Base-by-base conservation (phyloP, 2,329 filamentous ascomycete species). In the Rhinocladiella mackenziei region DNA sequence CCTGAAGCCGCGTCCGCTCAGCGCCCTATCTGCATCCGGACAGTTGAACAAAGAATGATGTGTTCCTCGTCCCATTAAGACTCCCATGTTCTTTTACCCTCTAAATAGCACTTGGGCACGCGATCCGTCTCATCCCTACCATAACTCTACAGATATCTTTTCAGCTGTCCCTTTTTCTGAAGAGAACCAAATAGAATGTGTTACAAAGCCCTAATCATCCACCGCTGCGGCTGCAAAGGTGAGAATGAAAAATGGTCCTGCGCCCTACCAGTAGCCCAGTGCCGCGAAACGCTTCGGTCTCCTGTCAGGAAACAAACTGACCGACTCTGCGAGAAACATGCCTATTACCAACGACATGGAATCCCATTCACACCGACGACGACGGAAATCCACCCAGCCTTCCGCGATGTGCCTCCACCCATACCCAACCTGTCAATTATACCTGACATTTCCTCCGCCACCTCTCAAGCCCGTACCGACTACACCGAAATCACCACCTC, bases 341-440 rank as follows among this genome's bases (percentile, higher is more conserved):
- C 18, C 32, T 19, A n/a, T 11, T 2, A 35, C 8, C 32, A 35
- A 9, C 32, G 30, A 15, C 30, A 17, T 6, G 5, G 14, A 8
- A 6, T 3, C 9, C 14, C 17, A 17, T 9, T 22, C 4, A 6
- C 32, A 9, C 13, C 34, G 3, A 10, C 34, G 5, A 28, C 8
- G 13, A 13, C 13, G 22, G 17, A 38, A 19, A 38, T 38, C 34
- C 34, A 38, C 22, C 34, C 34, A 28, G 34, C 34, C 19, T 38
- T 26, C n/a, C 34, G 34, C 32, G 22, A 35, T 22, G 30, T 6
- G 7, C n/a, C n/a, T 33, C 4, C 30, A 4, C 13, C 30, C 13
- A 15, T 18, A 11, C 30, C 30, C n/a, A 18, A 13, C 15, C 14
- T 26, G 8, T n/a, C n/a, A n/a, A n/a, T n/a, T n/a, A n/a, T n/a